Evolutionary conservation across 495 filamentous ascomycete genomes (phyloP), one percentile per base, ranked within the genome.

Genomic region (Daldinia caldariorum): DNA sequence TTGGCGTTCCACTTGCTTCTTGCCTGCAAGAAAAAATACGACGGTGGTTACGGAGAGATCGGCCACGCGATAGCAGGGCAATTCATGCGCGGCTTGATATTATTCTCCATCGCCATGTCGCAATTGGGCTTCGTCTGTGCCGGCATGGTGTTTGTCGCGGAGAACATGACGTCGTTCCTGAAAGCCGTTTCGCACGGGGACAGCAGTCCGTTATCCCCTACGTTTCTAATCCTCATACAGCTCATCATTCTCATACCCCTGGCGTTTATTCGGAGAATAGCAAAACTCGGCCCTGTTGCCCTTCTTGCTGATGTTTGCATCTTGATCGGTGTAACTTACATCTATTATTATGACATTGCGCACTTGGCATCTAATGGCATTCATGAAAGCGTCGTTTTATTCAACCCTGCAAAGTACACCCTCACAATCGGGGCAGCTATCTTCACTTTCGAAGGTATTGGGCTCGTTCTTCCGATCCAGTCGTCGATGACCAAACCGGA

Each of bases 381-480:
- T 29, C 84, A 83, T 64, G 67, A 79, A 34, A 81, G 79, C 1
- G 85, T 90, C 3, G 75, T 81, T 18, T 75, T 88, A 5, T 90
- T 90, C 80, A 90, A 90, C 77, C 86, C 88, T 0, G 74, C 77
- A 12, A 79, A 81, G 32, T 90, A 87, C 73, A 89, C 88, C 0
- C 79, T 90, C 14, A 89, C 86, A 45, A 80, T 90, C 57, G 88
- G 88, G 58, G 81, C 86, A 3, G 83, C 87, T 2, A 89, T 90
- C 76, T 90, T 90, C 75, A 89, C 88, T 1, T 90, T 89, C 60
- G 88, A 90, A 75, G 88, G 88, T 20, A 90, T 90, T 31, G 88
- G 88, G 4, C 81, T 90, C 16, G 86, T 90, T 60, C 78, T 90
- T 0, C 88, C 88, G 0, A 90, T 90, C 56, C 87, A 89, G 70